A percentile compares a stretch with the other conserved stretches of the same genome.
Evolutionary conservation across 768 basidiomycete species (phyloP).

Genomic region (Thelephora ganbajun): DNA sequence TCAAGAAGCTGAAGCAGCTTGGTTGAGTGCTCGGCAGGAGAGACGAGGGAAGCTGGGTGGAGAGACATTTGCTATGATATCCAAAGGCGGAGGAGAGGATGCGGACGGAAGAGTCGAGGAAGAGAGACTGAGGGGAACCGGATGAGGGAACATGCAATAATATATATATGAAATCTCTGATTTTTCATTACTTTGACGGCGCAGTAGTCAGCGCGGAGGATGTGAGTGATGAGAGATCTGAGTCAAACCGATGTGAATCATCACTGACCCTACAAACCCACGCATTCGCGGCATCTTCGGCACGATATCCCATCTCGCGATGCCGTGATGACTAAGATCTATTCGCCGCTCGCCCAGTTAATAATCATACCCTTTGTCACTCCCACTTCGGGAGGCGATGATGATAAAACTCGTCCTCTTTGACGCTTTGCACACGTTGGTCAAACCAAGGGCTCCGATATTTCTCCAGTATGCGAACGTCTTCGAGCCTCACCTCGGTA

Average conservation of each 20-base stretch:
- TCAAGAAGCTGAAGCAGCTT: constrained; percentile 58
- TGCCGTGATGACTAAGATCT: no score
- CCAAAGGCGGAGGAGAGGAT: constrained; percentile 5
- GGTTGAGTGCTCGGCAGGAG: constrained; percentile 47
- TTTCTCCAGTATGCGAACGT: constrained; percentile 50
- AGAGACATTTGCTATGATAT: constrained; percentile 15
- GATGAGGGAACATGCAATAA: no score
- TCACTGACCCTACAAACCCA: no score
- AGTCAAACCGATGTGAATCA: no score
- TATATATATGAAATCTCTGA: no score
- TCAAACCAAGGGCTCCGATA: constrained; percentile 55
- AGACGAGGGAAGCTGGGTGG: constrained; percentile 42
- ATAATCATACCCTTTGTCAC: background rate
- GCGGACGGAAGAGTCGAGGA: background rate
- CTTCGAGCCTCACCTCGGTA: constrained; percentile 56
- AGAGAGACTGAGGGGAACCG: background rate
- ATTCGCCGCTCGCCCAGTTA: no score
- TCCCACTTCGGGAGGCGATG: constrained; percentile 7
- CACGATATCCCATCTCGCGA: no score
- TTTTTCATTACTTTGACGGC: no score
- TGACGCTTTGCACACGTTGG: constrained; percentile 64
- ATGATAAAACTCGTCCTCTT: constrained; percentile 59
- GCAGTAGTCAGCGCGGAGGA: no score
- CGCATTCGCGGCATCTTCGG: no score
- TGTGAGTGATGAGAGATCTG: no score